Base-by-base conservation (phyloP, 306 rosid species). In the Begonia fuchsioides region DNA sequence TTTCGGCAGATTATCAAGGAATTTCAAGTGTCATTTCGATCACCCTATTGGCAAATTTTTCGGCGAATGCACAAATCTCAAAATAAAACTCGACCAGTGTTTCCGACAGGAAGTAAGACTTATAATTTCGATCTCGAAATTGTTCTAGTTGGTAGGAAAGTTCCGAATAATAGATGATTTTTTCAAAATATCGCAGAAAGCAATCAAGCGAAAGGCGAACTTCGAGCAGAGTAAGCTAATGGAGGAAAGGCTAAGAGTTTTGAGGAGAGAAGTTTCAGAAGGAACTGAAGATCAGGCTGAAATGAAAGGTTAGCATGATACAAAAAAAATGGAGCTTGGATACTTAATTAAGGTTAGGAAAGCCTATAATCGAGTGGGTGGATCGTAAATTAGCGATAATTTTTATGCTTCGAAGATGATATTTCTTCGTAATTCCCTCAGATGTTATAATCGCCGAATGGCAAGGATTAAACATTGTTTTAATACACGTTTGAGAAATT, bases 131-230 rank as follows among this genome's bases (percentile, higher is more conserved):
- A 8, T 62, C 39, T 32, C 39, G 8, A n/a, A 45, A 15, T 17
- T 55, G 12, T 55, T 13, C 4, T n/a, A 49, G 20, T 10, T 45
- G 12, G 9, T 65, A 19, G 14, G 35, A 9, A 59, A 14, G 9
- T 19, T 47, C 44, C 19, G 12, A 18, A 32, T 59, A 43, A 12
- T 44, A 44, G 46, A 2, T 55, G 48, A 2, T n/a, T n/a, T n/a
- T 14, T 59, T 13, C 4, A 20, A 32, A 11, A 57, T 47, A 53
- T 68, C 57, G 60, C 77, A 88, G 95, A 88, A 84, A 88, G 90
- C 90, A 41, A n/a, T 81, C 61, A 88, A 84, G 82, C 82, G 95
- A 46, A 88, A 88, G 74, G 95, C 79, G 16, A 88, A 88, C 70
- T 83, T 88, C 66, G 97, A 88, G 65, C 59, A 73, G 74, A 88